Evolutionary conservation across 2,329 filamentous ascomycete genomes (phyloP).

Genomic region (Akanthomyces lecanii): DNA sequence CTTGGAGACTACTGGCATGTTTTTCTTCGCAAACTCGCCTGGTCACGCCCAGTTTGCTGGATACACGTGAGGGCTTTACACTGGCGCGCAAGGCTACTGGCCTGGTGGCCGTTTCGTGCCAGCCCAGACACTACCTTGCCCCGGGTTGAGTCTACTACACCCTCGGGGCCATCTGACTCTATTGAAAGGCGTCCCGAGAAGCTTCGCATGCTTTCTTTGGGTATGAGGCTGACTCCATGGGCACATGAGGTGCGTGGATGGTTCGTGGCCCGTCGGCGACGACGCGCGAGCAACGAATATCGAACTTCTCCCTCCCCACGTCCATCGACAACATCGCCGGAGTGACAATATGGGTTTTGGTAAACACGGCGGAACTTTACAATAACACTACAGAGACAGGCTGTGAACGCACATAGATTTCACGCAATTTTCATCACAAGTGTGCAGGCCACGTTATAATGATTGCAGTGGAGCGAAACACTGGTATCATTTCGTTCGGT

Average conservation of each 20-base stretch:
- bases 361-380: no score
- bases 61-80: background rate
- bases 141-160: background rate
- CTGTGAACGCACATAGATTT: no score
- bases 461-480: no score
- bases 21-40: background rate
- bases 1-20: no score
- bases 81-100: background rate
- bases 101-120: background rate
- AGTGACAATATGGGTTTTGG: no score
- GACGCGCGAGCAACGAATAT: no score
- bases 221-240: background rate
- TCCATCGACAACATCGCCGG: no score
- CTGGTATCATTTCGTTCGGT: no score
- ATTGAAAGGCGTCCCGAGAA: background rate
- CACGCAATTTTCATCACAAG: no score
- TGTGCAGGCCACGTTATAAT: no score
- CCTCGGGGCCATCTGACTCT: background rate
- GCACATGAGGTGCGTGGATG: background rate
- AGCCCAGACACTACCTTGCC: background rate
- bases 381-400: no score
- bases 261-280: background rate
- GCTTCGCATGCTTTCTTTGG: background rate
- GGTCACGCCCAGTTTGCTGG: background rate
- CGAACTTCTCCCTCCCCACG: no score